Base-by-base conservation (phyloP, 2,329 filamentous ascomycete species). In the Parastagonospora avenae region DNA sequence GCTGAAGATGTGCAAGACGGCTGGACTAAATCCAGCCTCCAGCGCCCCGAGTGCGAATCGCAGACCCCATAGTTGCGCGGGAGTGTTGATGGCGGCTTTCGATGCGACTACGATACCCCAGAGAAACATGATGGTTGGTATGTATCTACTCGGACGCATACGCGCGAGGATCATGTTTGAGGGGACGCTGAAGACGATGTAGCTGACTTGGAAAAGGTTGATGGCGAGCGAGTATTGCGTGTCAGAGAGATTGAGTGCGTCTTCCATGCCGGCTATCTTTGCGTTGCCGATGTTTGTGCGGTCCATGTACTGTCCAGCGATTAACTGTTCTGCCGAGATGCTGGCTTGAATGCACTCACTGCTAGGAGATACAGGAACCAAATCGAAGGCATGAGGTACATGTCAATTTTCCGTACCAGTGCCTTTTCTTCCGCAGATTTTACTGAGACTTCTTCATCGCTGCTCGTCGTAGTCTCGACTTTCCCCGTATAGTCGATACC, bases 121-220 rank as follows among this genome's bases (percentile, higher is more conserved):
- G 2, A 52, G 27, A 29, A 52, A 45, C 50, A 52, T 52, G 24
- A 52, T 52, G 35, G 47, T 45, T 6, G 47, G 42, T 8, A 50
- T 50, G 33, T 50, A 50, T 14, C 45, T 45, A 24, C 47, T 50
- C 8, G 47, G 47, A 3, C 47, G 41, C 47, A 50, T 40, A 4
- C 41, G 33, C n/a, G 35, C 47, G 5, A 50, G 29, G 9, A 50
- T 33, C 47, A 50, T 50, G 30, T 45, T 50, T 12, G 47, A 50
- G 1, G 47, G 47, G 4, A 50, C 47, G 27, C 85, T 82, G 62
- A 85, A 85, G 2, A 79, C 64, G 48, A 85, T 82, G 63, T 85
- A 85, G 6, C 80, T 82, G 54, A 84, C 80, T 63, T 85, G 85
- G 64, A 85, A 85, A 2, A 78, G 77, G 4, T 80, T 83, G 39